phyloP scores from a whole-genome alignment of 2,329 filamentous ascomycete species.

The Trichoderma endophyticum region DNA sequence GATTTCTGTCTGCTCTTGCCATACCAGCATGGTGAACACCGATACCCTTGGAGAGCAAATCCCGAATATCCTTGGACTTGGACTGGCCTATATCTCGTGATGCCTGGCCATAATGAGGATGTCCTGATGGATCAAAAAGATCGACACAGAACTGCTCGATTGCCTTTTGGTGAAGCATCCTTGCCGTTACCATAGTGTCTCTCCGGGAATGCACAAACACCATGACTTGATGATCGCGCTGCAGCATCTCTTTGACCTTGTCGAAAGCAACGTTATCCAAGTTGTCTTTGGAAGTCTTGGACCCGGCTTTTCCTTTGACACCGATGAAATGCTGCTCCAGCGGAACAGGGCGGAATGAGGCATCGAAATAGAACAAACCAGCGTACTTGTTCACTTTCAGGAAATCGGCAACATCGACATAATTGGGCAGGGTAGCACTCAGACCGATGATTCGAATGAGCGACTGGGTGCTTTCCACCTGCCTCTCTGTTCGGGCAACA shows the following conservation, averaged over 20 bases:
- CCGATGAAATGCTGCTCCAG: constrained; percentile 97
- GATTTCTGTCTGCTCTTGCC: constrained; percentile 86
- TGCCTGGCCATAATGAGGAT: constrained; percentile 77
- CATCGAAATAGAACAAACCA: constrained; percentile 95
- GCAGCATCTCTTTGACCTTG: constrained; percentile 91
- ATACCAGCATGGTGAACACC: constrained; percentile 97
- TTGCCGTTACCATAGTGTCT: constrained; percentile 86
- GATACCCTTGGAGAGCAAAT: constrained; percentile 84
- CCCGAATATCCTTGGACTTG: constrained; percentile 80
- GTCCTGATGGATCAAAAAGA: constrained; percentile 75
- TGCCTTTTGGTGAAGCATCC: constrained; percentile 82
- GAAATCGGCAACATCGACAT: constrained; percentile 94
- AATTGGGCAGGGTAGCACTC: constrained; percentile 94
- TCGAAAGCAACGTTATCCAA: constrained; percentile 85
- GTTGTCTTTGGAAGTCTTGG: constrained; percentile 81
- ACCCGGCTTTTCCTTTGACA: constrained; percentile 84
- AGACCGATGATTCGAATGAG: constrained; percentile 94
- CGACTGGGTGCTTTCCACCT: constrained; percentile 97
- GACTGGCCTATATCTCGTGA: constrained; percentile 81
- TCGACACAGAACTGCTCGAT: constrained; percentile 74
- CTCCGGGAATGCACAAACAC: constrained; percentile 97
- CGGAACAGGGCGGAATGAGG: constrained; percentile 91
- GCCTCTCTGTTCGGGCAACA: constrained; percentile 88
- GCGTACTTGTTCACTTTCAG: constrained; percentile 91
- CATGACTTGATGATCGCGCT: constrained; percentile 94